These are phyloP conservation scores for Prunus persica DNA, from an alignment of 306 rosid species.

Conservation along the genomic window Prunus_persica_NCBIv2 NC_034011.1:23963501-23964000, in stretches of 20 bases:
- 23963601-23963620: no score
- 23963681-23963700: background rate
- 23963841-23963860: background rate
- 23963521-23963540: background rate
- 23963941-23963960: background rate
- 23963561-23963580: background rate
- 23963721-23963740: no score
- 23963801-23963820: no score
- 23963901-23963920: no score
- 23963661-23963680: background rate
- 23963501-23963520: background rate
- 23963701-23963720: background rate
- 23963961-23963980: background rate
- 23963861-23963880: background rate
- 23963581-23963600: no score
- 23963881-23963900: no score
- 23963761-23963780: no score
- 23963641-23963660: no score
- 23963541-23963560: background rate
- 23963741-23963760: no score
- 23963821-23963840: background rate
- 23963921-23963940: background rate
- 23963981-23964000: background rate
- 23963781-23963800: no score
- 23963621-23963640: no score